Conservation (phyloP, 768 basidiomycete genomes). For the Daedaleopsis nitida region DNA sequence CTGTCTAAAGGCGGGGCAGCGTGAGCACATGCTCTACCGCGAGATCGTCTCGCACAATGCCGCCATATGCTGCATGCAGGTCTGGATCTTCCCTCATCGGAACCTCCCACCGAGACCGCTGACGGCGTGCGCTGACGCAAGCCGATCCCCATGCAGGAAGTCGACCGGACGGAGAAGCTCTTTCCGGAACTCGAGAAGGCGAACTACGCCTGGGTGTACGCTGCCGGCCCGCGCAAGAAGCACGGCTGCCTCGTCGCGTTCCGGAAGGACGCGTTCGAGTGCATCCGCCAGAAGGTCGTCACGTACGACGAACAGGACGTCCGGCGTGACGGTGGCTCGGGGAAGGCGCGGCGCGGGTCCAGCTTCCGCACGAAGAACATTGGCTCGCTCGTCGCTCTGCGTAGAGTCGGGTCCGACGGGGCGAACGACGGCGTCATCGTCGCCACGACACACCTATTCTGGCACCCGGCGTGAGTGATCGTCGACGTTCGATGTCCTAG, state of each 20-base stretch:
- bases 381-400: slow-evolving; percentile 71
- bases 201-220: slow-evolving; percentile 66
- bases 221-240: slow-evolving; percentile 71
- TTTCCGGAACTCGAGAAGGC: slow-evolving; percentile 64
- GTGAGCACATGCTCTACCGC: slow-evolving; percentile 73
- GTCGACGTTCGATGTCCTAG: neutral
- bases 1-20: slow-evolving; percentile 73
- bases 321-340: slow-evolving; percentile 37
- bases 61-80: slow-evolving; percentile 88
- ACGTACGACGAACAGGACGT: slow-evolving; percentile 69
- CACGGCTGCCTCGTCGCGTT: slow-evolving; percentile 89
- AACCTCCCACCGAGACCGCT: neutral
- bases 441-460: slow-evolving; percentile 92
- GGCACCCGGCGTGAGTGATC: slow-evolving; percentile 79
- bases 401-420: slow-evolving; percentile 35
- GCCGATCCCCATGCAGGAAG: slow-evolving; percentile 61
- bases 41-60: slow-evolving; percentile 76
- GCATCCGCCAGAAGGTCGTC: slow-evolving; percentile 50
- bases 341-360: slow-evolving; percentile 45
- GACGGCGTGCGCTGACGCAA: neutral
- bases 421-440: slow-evolving; percentile 62
- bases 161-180: slow-evolving; percentile 77
- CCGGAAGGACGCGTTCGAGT: slow-evolving; percentile 51
- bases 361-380: slow-evolving; percentile 82
- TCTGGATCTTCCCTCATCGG: slow-evolving; percentile 29